Conservation (phyloP, 1,284 basidiomycete genomes). For the Ceratobasidium sp. region DNA sequence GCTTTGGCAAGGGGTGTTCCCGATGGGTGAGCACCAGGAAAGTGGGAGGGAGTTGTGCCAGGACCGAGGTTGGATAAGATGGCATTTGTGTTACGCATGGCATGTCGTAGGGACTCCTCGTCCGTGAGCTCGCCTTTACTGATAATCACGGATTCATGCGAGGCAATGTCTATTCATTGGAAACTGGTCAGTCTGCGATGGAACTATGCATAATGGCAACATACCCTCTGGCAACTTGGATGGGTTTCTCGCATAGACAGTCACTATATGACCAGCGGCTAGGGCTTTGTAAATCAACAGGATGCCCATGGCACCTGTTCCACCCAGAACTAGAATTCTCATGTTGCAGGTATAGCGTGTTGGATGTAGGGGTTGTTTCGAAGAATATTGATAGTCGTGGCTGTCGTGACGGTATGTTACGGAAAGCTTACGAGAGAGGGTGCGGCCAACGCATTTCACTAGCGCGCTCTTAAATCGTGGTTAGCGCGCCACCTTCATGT, state of each 20-base stretch:
- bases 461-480: too few relatives aligned
- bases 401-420: not conserved
- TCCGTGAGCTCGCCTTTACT: slow-evolving; percentile 17
- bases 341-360: not conserved
- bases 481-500: too few relatives aligned
- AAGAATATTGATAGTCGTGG: too few relatives aligned
- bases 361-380: too few relatives aligned
- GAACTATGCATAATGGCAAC: not conserved
- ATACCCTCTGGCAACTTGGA: slow-evolving; percentile 22
- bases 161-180: slow-evolving; percentile 8
- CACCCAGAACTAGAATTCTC: slow-evolving; percentile 11
- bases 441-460: not conserved
- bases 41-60: slow-evolving; percentile 23
- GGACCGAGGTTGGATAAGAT: slow-evolving; percentile 31
- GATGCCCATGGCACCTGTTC: slow-evolving; percentile 27
- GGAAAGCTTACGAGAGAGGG: not conserved
- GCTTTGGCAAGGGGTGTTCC: slow-evolving; percentile 12
- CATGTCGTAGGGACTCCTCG: slow-evolving; percentile 18
- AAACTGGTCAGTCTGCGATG: not conserved
- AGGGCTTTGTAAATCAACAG: slow-evolving; percentile 14
- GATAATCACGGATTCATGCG: slow-evolving; percentile 23
- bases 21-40: slow-evolving; percentile 14
- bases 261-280: slow-evolving; percentile 14
- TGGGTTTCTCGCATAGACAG: slow-evolving; percentile 22
- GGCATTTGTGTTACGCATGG: slow-evolving; percentile 16